phyloP scores from a whole-genome alignment of 176 grass and related monocot species.

The Paspalum notatum region DNA sequence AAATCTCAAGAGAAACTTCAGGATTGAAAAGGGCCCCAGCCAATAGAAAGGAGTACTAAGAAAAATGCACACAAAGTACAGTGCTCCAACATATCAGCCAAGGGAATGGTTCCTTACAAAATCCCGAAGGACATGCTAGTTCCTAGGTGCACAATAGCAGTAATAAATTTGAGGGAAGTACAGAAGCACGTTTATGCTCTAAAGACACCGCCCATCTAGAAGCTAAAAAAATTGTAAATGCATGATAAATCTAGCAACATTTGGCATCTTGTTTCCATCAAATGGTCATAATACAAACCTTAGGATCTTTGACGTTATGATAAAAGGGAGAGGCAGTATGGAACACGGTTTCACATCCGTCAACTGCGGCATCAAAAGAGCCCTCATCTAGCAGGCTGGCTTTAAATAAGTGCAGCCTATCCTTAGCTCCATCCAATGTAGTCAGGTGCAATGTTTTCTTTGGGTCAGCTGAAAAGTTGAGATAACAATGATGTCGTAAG shows the following conservation, averaged over 20 bases:
- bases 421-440: conserved; percentile 51
- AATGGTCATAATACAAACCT: conserved; percentile 36
- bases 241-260: conserved; percentile 19
- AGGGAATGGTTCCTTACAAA: not conserved
- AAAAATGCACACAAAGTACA: not conserved
- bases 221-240: not conserved
- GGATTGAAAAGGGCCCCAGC: not conserved
- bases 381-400: conserved; percentile 59
- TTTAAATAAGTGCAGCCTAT: conserved; percentile 63
- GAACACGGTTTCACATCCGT: conserved; percentile 58
- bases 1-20: not conserved
- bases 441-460: conserved; percentile 59
- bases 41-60: not conserved
- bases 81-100: not conserved
- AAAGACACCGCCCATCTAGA: not conserved
- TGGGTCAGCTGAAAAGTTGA: conserved; percentile 52
- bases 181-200: not conserved
- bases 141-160: not conserved
- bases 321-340: conserved; percentile 70
- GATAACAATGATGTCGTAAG: not conserved
- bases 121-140: not conserved
- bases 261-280: not conserved
- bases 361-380: conserved; percentile 46
- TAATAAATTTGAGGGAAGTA: not conserved
- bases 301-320: conserved; percentile 51